Evolutionary conservation across 164 flowering plant species (phyloP).

Genomic region (Chloranthus sessilifolius): DNA sequence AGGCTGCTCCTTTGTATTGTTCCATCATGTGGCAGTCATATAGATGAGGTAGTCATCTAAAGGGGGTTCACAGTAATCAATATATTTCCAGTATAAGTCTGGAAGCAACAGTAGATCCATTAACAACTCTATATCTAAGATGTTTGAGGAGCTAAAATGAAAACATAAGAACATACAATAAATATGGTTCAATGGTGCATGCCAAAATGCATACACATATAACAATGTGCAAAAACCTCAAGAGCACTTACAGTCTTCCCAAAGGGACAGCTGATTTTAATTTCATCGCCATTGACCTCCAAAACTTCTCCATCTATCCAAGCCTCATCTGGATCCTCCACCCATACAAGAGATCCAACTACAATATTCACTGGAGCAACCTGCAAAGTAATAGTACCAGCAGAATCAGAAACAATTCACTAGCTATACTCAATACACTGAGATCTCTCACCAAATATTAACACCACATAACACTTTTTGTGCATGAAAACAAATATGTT

Average conservation of each 20-base stretch:
- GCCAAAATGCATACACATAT: no score
- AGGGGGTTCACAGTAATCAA: slow-evolving; percentile 98
- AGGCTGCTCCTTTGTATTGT: slow-evolving; percentile 87
- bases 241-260: slow-evolving; percentile 65
- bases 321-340: slow-evolving; percentile 71
- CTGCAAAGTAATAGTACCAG: slow-evolving; percentile 22
- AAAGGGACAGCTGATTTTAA: slow-evolving; percentile 45
- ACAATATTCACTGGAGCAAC: slow-evolving; percentile 34
- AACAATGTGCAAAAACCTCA: no score
- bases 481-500: no score
- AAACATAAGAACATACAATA: no score
- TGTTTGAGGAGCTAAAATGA: no score
- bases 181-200: no score
- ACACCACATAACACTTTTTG: no score
- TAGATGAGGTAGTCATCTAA: slow-evolving; percentile 82
- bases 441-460: no score
- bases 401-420: no score
- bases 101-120: slow-evolving; percentile 14
- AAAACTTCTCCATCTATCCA: slow-evolving; percentile 88
- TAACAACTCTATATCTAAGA: neutral
- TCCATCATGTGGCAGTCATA: slow-evolving; percentile 94
- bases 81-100: slow-evolving; percentile 97
- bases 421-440: no score
- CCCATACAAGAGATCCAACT: slow-evolving; percentile 83
- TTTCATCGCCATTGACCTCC: slow-evolving; percentile 52